Conservation (phyloP, 2,329 filamentous ascomycete species). For the Xylariaceae sp. region DNA sequence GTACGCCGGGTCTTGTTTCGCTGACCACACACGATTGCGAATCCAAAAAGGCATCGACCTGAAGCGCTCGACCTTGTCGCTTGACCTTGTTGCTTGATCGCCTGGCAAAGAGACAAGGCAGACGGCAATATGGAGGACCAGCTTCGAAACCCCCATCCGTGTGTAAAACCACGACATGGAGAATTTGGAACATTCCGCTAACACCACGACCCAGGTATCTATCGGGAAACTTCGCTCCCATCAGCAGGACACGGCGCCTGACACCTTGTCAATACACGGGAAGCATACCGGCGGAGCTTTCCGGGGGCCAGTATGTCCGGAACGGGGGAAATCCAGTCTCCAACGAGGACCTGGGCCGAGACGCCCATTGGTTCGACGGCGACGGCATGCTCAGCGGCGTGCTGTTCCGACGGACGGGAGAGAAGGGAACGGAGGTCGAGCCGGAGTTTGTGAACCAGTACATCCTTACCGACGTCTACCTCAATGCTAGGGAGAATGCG, state of each 20-base stretch:
- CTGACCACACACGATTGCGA: too few species aligned
- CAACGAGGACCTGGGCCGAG: conserved; percentile 51
- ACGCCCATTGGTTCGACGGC: conserved; percentile 68
- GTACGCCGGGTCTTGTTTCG: too few species aligned
- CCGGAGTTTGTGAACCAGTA: conserved; percentile 65
- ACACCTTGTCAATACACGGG: conserved; percentile 52
- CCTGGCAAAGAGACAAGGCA: background rate
- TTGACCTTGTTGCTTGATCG: background rate
- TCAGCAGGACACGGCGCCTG: conserved; percentile 45
- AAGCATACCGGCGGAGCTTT: conserved; percentile 54
- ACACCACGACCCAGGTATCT: conserved; percentile 39
- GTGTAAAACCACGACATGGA: conserved; percentile 6
- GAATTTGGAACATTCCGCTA: background rate
- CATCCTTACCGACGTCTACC: conserved; percentile 58
- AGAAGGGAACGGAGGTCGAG: conserved; percentile 32
- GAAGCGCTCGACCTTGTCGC: too few species aligned
- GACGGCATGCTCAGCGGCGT: conserved; percentile 69
- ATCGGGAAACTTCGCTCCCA: conserved; percentile 62
- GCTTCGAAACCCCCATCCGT: conserved; percentile 18
- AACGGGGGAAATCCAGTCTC: conserved; percentile 63
- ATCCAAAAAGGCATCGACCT: too few species aligned
- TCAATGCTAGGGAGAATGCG: conserved; percentile 41
- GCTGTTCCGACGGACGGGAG: conserved; percentile 39
- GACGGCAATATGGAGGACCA: conserved; percentile 12
- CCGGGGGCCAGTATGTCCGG: conserved; percentile 62